Conservation (phyloP, 108 stramenopile genomes). For the Craspedostauros australis region DNA sequence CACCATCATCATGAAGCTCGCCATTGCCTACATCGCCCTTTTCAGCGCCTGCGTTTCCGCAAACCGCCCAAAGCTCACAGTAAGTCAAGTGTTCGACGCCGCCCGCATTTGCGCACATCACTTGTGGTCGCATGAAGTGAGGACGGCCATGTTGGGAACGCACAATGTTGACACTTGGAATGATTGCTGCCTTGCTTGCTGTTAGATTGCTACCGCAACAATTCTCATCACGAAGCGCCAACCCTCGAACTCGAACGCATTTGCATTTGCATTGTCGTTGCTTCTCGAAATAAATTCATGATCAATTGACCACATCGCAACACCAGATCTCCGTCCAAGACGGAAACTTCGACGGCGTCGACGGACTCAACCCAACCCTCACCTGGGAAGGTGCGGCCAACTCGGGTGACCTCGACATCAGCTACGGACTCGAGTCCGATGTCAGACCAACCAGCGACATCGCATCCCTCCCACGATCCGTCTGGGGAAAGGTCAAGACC, state of each 20-base stretch:
- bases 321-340: constrained; percentile 73
- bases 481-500: constrained; percentile 79
- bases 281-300: too few species aligned
- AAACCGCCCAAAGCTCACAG: too few species aligned
- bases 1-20: constrained; percentile 10
- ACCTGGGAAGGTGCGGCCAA: constrained; percentile 40
- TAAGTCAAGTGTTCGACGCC: too few species aligned
- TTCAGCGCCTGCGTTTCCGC: too few species aligned
- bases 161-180: too few species aligned
- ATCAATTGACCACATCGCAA: neutral
- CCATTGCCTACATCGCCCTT: neutral
- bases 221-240: neutral
- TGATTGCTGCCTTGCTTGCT: too few species aligned
- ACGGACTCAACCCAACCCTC: constrained; percentile 74
- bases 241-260: too few species aligned
- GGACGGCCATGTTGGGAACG: too few species aligned
- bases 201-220: constrained; percentile 6
- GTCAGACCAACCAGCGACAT: constrained; percentile 75
- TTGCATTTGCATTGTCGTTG: too few species aligned
- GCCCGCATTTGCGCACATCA: too few species aligned
- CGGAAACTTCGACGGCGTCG: constrained; percentile 78
- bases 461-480: constrained; percentile 71
- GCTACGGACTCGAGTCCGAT: constrained; percentile 73
- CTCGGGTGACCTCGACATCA: constrained; percentile 39
- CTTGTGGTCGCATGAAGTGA: too few species aligned